Conservation (phyloP, 2,329 filamentous ascomycete species). For the Aspergillus tanneri region DNA sequence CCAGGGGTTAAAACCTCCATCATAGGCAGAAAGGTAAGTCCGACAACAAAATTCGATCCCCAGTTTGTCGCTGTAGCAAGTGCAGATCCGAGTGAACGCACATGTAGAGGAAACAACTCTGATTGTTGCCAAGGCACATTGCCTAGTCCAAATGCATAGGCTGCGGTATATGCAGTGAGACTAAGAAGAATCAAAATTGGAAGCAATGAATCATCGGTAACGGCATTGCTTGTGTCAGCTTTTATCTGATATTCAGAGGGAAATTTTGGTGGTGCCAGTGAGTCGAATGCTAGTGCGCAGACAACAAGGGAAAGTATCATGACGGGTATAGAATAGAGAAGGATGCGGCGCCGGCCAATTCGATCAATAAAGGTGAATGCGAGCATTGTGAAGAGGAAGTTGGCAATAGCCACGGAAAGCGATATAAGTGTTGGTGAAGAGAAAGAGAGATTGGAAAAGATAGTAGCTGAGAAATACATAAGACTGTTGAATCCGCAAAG, state of each 20-base stretch:
- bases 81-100: slow-evolving; percentile 63
- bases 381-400: slow-evolving; percentile 74
- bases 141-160: slow-evolving; percentile 83
- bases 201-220: slow-evolving; percentile 27
- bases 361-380: slow-evolving; percentile 76
- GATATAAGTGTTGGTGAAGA: slow-evolving; percentile 75
- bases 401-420: slow-evolving; percentile 76
- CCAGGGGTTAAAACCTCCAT: slow-evolving; percentile 72
- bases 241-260: slow-evolving; percentile 21
- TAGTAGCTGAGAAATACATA: slow-evolving; percentile 88
- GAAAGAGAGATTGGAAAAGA: slow-evolving; percentile 76
- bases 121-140: slow-evolving; percentile 97
- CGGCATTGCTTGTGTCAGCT: slow-evolving; percentile 18
- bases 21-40: slow-evolving; percentile 82
- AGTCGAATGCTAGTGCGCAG: slow-evolving; percentile 70
- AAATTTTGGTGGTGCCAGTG: slow-evolving; percentile 51
- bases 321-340: slow-evolving; percentile 79
- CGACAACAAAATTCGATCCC: slow-evolving; percentile 81
- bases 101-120: slow-evolving; percentile 74
- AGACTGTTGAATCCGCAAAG: slow-evolving; percentile 87
- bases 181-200: slow-evolving; percentile 65
- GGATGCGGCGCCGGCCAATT: slow-evolving; percentile 73
- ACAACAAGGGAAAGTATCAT: slow-evolving; percentile 74
- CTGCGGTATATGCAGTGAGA: slow-evolving; percentile 79
- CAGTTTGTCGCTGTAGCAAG: slow-evolving; percentile 76